Evolutionary conservation across 305 asterid species (phyloP).

Genomic region (Petunia hybrid): DNA sequence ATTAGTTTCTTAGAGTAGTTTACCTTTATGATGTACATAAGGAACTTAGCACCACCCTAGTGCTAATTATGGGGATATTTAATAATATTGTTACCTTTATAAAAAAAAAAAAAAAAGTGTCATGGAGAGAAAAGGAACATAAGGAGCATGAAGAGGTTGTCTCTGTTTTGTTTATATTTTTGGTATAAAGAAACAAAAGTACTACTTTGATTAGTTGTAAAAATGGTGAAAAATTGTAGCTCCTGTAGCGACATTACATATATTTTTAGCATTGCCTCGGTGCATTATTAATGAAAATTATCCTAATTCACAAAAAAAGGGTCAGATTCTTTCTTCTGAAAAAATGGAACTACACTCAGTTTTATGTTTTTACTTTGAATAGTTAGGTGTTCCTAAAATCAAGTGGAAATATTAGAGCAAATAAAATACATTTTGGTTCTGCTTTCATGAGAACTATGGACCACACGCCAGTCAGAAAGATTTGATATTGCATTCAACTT

Average conservation of each 20-base stretch:
- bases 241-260: not conserved
- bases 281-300: not conserved
- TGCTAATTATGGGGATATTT: too few relatives aligned
- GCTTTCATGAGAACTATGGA: not conserved
- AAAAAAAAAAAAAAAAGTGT: too few relatives aligned
- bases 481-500: not conserved
- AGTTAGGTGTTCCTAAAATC: not conserved
- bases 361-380: not conserved
- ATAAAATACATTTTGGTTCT: not conserved
- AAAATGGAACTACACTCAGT: not conserved
- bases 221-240: not conserved
- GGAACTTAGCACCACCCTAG: too few relatives aligned
- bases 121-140: not conserved
- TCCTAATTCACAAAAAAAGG: not conserved
- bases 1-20: too few relatives aligned
- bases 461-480: not conserved
- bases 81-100: too few relatives aligned
- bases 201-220: not conserved
- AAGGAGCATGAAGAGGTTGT: not conserved
- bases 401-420: not conserved
- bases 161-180: not conserved
- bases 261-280: not conserved
- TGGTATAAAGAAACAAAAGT: not conserved
- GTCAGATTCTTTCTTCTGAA: not conserved
- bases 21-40: too few relatives aligned